phyloP scores from a whole-genome alignment of 441 rosid species.

The Gossypium schwendimanii region DNA sequence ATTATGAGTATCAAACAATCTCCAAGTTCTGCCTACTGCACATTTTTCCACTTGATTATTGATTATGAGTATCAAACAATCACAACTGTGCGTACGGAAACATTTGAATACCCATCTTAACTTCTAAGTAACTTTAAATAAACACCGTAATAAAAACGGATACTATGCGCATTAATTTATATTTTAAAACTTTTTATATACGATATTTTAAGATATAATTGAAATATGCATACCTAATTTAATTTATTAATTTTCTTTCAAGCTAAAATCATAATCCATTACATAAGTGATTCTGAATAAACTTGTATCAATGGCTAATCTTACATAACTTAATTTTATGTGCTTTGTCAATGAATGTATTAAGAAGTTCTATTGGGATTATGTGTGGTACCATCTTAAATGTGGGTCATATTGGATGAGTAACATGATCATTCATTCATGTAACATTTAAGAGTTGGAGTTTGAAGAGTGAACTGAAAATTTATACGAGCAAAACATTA shows the following conservation, averaged over 20 bases:
- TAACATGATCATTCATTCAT: not conserved
- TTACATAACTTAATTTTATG: not conserved
- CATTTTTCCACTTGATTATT: too few species aligned
- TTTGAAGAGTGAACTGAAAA: too few species aligned
- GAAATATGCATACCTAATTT: not conserved
- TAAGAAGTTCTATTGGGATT: not conserved
- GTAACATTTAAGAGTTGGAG: not conserved
- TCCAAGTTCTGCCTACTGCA: too few species aligned
- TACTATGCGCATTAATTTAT: not conserved
- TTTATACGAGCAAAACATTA: not conserved
- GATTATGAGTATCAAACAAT: too few species aligned
- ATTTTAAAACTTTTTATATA: not conserved
- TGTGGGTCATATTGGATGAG: not conserved
- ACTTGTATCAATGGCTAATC: not conserved
- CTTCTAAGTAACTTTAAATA: not conserved
- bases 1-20: too few species aligned
- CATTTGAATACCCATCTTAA: not conserved
- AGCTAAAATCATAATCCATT: not conserved
- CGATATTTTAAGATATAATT: not conserved
- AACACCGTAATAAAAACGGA: not conserved
- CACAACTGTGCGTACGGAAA: not conserved
- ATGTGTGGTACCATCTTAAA: not conserved
- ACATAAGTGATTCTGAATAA: not conserved
- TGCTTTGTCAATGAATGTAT: not conserved
- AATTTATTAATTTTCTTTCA: not conserved